A percentile compares a stretch with the other conserved stretches of the same genome.
These are phyloP conservation scores for Zygoascus flipseniorum DNA, from an alignment of 805 yeast species.

Conservation along the genomic window DNA sequence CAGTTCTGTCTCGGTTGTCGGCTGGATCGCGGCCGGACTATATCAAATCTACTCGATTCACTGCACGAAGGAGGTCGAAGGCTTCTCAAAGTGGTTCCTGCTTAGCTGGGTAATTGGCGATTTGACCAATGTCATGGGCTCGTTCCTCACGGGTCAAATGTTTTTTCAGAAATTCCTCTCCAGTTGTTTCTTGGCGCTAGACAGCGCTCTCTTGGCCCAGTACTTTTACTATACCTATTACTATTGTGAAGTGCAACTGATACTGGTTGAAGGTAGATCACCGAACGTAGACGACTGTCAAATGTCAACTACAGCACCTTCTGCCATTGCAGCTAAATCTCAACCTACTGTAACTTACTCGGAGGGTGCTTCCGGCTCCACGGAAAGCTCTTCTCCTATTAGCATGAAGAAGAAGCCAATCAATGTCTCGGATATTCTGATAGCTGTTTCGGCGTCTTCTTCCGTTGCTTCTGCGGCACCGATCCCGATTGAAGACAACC, in stretches of 20 bases:
- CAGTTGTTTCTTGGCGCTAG: conserved; percentile 17
- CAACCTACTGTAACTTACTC: neutral
- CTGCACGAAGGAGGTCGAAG: conserved; percentile 21
- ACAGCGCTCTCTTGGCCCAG: conserved; percentile 20
- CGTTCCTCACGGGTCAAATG: conserved; percentile 25
- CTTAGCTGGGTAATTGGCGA: conserved; percentile 26
- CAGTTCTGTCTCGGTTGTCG: conserved; percentile 19
- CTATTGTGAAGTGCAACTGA: neutral
- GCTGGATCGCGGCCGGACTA: conserved; percentile 25
- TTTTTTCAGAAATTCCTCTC: conserved; percentile 24
- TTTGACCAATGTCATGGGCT: conserved; percentile 24
- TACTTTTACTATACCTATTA: conserved; percentile 18
- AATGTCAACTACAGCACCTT: neutral
- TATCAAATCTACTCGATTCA: conserved; percentile 24
- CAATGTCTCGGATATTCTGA: neutral
- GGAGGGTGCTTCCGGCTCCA: neutral
- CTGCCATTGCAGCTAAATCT: neutral
- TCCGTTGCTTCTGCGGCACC: conserved; percentile 4
- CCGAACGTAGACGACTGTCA: neutral
- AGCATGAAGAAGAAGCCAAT: neutral
- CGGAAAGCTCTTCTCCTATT: neutral
- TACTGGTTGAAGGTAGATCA: neutral
- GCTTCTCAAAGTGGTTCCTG: conserved; percentile 24
- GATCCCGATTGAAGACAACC: neutral
- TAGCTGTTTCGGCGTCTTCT: neutral